phyloP scores from a whole-genome alignment of 2,329 filamentous ascomycete species.

The Aureobasidium sp. region DNA sequence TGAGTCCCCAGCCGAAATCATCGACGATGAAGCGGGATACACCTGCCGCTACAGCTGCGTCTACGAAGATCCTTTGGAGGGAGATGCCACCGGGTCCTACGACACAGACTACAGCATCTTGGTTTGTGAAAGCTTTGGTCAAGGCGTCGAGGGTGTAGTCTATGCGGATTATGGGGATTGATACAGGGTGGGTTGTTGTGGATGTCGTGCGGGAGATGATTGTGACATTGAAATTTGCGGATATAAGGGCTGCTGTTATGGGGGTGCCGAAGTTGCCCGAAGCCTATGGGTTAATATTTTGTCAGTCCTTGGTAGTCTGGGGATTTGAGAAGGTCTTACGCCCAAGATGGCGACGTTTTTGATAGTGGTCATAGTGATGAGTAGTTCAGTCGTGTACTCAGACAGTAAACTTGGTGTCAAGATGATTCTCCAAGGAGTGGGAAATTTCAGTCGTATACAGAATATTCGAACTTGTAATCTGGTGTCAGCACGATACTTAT shows the following conservation, averaged over 20 bases:
- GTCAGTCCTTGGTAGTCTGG: not conserved
- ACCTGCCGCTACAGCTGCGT: conserved; percentile 24
- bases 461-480: too few species aligned
- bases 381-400: not conserved
- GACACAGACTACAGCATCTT: conserved; percentile 27
- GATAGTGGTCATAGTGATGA: not conserved
- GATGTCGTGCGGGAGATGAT: conserved; percentile 55
- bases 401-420: too few species aligned
- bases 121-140: conserved; percentile 39
- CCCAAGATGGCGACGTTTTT: conserved; percentile 16
- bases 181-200: conserved; percentile 34
- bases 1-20: conserved; percentile 37
- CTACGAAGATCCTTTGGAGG: conserved; percentile 22
- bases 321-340: not conserved
- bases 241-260: conserved; percentile 24
- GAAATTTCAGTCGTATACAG: too few species aligned
- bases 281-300: not conserved
- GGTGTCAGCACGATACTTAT: too few species aligned
- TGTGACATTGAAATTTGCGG: conserved; percentile 52
- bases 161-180: conserved; percentile 35
- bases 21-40: conserved; percentile 26
- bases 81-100: conserved; percentile 23
- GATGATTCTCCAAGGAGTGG: too few species aligned
- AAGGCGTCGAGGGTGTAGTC: conserved; percentile 51
- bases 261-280: conserved; percentile 28